phyloP scores from a whole-genome alignment of 1,284 basidiomycete genomes.

The Exsudoporus floridanus region DNA sequence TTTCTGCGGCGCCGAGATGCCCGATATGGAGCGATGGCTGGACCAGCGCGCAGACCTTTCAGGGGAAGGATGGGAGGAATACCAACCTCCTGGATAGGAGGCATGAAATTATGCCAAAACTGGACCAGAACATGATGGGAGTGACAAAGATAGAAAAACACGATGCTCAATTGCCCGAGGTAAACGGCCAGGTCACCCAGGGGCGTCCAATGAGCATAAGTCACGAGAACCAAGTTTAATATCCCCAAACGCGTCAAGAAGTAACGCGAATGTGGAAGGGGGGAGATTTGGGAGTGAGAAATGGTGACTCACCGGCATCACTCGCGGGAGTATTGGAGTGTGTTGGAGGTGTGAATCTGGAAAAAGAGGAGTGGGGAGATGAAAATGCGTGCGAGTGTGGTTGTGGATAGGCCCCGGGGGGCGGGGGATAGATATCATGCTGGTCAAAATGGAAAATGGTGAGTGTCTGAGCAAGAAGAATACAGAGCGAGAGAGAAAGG shows the following conservation, averaged over 20 bases:
- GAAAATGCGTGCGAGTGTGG: constrained; percentile 3
- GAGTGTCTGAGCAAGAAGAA: constrained; percentile 3
- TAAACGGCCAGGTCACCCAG: background rate
- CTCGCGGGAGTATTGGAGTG: constrained; percentile 28
- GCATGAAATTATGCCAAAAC: constrained; percentile 1
- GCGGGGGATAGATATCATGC: constrained; percentile 17
- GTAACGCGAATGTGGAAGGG: background rate
- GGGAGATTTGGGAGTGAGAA: background rate
- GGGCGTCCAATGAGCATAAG: background rate
- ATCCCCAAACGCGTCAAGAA: background rate
- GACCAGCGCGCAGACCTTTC: background rate
- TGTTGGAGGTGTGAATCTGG: constrained; percentile 24
- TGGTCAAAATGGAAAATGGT: background rate
- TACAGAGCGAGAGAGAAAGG: background rate
- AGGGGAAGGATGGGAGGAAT: background rate
- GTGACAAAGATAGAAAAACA: constrained; percentile 1
- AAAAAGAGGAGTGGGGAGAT: constrained; percentile 22
- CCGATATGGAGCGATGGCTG: background rate
- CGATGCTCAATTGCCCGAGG: background rate
- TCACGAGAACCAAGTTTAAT: background rate
- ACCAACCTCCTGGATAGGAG: background rate
- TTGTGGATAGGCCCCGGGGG: constrained; percentile 7
- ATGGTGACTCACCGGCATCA: constrained; percentile 28
- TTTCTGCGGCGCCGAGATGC: background rate
- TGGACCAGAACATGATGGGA: background rate